Conservation (phyloP, 2,329 filamentous ascomycete species). For the Cercospora sp. region DNA sequence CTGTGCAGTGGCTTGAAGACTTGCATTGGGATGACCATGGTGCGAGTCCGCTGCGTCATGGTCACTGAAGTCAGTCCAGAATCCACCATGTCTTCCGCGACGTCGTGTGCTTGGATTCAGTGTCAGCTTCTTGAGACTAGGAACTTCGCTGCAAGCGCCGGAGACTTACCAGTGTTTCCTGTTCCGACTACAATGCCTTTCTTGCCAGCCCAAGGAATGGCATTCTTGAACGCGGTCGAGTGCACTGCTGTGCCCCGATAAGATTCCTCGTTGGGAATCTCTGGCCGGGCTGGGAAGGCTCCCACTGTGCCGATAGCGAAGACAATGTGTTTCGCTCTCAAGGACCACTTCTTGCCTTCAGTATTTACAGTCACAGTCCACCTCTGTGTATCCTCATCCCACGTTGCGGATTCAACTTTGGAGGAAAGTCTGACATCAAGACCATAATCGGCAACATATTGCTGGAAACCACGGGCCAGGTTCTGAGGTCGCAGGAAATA, state of each 20-base stretch:
- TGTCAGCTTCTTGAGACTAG: background rate
- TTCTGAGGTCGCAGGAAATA: background rate
- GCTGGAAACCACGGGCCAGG: background rate
- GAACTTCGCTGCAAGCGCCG: background rate
- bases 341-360: background rate
- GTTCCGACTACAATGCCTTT: background rate
- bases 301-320: background rate
- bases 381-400: background rate
- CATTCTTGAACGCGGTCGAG: background rate
- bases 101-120: background rate
- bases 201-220: background rate
- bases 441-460: background rate
- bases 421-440: background rate
- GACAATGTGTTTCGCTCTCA: background rate
- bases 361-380: background rate
- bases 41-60: background rate
- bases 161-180: background rate
- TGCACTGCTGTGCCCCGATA: background rate
- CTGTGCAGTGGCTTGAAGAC: background rate
- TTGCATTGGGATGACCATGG: background rate
- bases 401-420: background rate
- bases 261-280: background rate
- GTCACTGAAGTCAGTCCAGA: background rate
- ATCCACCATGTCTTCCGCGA: background rate
- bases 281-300: background rate